A percentile compares a stretch with the other conserved stretches of the same genome.
These are phyloP conservation scores for Chaetomiaceae sp. DNA, from an alignment of 2,329 filamentous ascomycete genomes.

Conservation along the genomic window DNA sequence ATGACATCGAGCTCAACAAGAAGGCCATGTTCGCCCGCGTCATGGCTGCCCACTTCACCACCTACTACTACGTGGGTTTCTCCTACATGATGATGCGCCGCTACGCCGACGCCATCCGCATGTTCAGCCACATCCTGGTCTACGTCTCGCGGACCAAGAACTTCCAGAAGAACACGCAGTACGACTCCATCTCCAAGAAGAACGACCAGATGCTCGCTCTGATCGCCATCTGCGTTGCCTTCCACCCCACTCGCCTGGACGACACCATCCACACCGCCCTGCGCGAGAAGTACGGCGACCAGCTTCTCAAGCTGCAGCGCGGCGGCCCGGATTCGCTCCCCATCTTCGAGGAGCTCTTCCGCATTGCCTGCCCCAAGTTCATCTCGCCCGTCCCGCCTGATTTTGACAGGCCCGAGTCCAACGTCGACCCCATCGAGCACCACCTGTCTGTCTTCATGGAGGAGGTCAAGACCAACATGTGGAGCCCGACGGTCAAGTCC, in stretches of 20 bases:
- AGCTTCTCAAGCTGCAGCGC: conserved; percentile 93
- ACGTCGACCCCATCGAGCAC: conserved; percentile 96
- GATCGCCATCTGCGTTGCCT: conserved; percentile 96
- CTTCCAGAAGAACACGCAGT: conserved; percentile 98
- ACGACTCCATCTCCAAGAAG: conserved; percentile 99
- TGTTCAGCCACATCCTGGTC: conserved; percentile 99
- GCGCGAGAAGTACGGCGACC: conserved; percentile 98
- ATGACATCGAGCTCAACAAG: conserved; percentile 99
- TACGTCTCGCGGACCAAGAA: conserved; percentile 99
- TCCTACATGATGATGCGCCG: conserved; percentile 99
- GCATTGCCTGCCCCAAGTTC: conserved; percentile 97
- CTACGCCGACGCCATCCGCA: conserved; percentile 98
- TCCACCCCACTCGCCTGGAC: conserved; percentile 93
- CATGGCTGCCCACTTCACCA: conserved; percentile 99
- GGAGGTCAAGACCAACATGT: conserved; percentile 99
- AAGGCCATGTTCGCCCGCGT: conserved; percentile 99
- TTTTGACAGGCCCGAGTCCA: conserved; percentile 93
- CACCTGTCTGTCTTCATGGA: conserved; percentile 98
- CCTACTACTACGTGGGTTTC: conserved; percentile 99
- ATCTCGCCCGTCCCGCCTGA: conserved; percentile 95
- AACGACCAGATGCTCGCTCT: conserved; percentile 99
- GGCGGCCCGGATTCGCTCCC: conserved; percentile 93
- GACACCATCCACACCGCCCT: conserved; percentile 98
- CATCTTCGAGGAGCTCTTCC: conserved; percentile 98
- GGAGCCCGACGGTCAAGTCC: conserved; percentile 93